Evolutionary conservation across 139 green algal genomes (phyloP), one percentile per base, ranked within the genome.

Genomic region (Spirogloea muscicola): DNA sequence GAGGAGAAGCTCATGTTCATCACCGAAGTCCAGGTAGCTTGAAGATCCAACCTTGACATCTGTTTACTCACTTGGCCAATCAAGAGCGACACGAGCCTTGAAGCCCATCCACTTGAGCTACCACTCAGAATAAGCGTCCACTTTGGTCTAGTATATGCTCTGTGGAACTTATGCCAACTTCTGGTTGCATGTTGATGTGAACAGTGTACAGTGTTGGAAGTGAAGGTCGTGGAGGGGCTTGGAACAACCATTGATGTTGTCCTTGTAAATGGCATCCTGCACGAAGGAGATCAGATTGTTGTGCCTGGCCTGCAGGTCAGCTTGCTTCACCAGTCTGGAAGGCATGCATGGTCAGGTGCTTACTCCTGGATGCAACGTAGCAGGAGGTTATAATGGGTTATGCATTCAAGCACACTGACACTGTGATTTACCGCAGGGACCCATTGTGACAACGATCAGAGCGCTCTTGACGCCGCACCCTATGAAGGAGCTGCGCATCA

Each of bases 161-260:
- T 31, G 46, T 55, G 46, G 46, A 21, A 55, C 21, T 55, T 55
- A 21, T 31, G 21, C 21, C 46, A 21, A 21, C 21, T 21, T 21
- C 46, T 55, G 21, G 46, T 31, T 31, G 46, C 46, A 55, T 55
- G n/a, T 55, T 21, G n/a, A 31, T 74, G 5, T 5, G 27, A 74
- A 37, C 75, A 82, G 75, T 76, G 67, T 39, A 82, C 75, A 1
- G 89, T 95, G 61, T 78, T 91, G 43, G 87, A 95, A 77, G 94
- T 99, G 25, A 99, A 99, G 87, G 89, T 92, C 58, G 90, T 99
- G 46, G 94, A 98, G 87, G 94, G 94, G 0, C 89, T 98, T 73
- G 94, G 94, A 62, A 98, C 94, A 37, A 98, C 94, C 3, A 90
- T 98, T 18, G 94, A 99, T 70, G 91, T 96, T 29, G 92, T 99